phyloP scores from a whole-genome alignment of 2,329 filamentous ascomycete species.

The Diplodia scrobiculata region DNA sequence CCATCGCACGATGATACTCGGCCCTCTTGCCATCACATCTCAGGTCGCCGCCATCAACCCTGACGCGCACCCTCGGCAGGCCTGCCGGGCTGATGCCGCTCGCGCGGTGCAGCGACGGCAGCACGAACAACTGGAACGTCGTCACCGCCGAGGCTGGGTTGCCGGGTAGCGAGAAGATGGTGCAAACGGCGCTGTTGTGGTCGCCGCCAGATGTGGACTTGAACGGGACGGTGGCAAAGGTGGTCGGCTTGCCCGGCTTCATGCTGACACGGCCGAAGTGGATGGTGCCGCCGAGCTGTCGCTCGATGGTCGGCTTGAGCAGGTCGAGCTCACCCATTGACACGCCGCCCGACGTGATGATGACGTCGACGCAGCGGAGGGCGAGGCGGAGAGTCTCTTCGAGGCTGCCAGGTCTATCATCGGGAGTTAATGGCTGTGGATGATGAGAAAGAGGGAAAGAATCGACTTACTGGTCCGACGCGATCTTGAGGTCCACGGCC shows the following conservation, averaged over 20 bases:
- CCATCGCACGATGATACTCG: slow-evolving; percentile 87
- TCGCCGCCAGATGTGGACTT: slow-evolving; percentile 54
- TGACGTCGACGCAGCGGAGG: slow-evolving; percentile 72
- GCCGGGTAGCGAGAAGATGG: slow-evolving; percentile 87
- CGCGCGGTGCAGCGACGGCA: slow-evolving; percentile 79
- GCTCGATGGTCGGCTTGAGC: slow-evolving; percentile 93
- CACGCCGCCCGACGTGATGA: slow-evolving; percentile 91
- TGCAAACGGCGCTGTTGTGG: slow-evolving; percentile 58
- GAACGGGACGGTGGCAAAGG: slow-evolving; percentile 83
- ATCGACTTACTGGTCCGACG: slow-evolving; percentile 62
- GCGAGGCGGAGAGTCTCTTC: slow-evolving; percentile 76
- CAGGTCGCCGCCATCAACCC: slow-evolving; percentile 69
- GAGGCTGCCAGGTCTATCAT: slow-evolving; percentile 63
- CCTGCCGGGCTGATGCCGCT: slow-evolving; percentile 69
- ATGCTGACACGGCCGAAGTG: slow-evolving; percentile 95
- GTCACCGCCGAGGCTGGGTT: slow-evolving; percentile 94
- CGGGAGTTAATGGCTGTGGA: not conserved
- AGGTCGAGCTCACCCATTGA: slow-evolving; percentile 98
- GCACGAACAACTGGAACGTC: slow-evolving; percentile 89
- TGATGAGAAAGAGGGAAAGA: not conserved
- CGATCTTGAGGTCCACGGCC: slow-evolving; percentile 83
- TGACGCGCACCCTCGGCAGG: slow-evolving; percentile 70
- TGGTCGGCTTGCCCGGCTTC: slow-evolving; percentile 98
- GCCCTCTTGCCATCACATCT: slow-evolving; percentile 71
- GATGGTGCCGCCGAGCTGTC: slow-evolving; percentile 83